Percentiles rank a stretch among this genome's conserved stretches.
phyloP scores from a whole-genome alignment of 1,284 basidiomycete genomes.

The Papiliotrema laurentii region DNA sequence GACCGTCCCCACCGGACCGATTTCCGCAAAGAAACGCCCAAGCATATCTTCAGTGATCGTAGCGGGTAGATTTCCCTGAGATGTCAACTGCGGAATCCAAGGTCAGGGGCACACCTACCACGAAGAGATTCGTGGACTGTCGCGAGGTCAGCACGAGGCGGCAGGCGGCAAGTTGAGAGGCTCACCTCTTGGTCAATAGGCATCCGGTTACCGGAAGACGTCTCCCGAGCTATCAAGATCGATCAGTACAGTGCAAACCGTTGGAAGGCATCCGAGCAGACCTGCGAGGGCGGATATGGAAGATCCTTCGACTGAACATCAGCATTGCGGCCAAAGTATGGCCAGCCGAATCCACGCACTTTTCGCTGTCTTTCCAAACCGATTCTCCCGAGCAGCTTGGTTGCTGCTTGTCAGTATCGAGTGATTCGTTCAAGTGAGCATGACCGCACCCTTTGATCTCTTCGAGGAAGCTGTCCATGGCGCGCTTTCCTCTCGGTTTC shows the following conservation, averaged over 20 bases:
- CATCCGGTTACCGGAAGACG: constrained; percentile 11
- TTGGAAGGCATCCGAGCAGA: constrained; percentile 33
- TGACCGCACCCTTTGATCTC: constrained; percentile 77
- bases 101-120: constrained; percentile 53
- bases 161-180: background rate
- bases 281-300: constrained; percentile 84
- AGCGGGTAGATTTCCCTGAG: constrained; percentile 64
- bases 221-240: constrained; percentile 21
- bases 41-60: constrained; percentile 77
- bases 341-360: constrained; percentile 51
- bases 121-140: constrained; percentile 89
- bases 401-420: constrained; percentile 56
- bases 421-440: background rate
- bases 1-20: constrained; percentile 53
- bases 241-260: constrained; percentile 13
- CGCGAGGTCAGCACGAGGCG: background rate
- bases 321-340: too few relatives aligned
- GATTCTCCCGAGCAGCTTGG: constrained; percentile 80
- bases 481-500: constrained; percentile 80
- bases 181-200: constrained; percentile 30
- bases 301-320: constrained; percentile 51
- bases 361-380: constrained; percentile 61
- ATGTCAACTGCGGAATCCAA: background rate
- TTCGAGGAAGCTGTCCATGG: constrained; percentile 88
- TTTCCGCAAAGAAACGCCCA: constrained; percentile 75